Conservation (phyloP, 179 eudicot species). For the Dionaea muscipula region DNA sequence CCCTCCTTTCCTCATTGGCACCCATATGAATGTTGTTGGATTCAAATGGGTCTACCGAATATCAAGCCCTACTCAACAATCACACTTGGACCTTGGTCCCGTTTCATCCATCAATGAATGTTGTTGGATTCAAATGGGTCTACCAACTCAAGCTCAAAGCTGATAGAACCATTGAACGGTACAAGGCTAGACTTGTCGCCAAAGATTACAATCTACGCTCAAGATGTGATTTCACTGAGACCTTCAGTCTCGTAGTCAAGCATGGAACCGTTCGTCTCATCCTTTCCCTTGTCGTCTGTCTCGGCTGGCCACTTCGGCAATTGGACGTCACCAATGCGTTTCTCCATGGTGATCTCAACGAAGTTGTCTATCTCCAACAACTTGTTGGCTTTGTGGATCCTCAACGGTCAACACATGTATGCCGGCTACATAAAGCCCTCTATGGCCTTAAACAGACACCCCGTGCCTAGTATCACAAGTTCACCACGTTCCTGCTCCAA, state of each 20-base stretch:
- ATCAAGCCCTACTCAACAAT: constrained; percentile 1
- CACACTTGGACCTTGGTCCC: constrained; percentile 4
- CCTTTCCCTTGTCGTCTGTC: not conserved
- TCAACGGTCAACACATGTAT: not conserved
- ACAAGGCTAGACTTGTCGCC: constrained; percentile 4
- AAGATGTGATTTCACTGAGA: not conserved
- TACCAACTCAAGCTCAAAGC: not conserved
- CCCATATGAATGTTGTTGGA: not conserved
- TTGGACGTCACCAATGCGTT: not conserved
- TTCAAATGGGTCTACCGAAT: constrained; percentile 7
- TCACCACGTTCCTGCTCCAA: not conserved
- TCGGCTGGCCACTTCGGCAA: not conserved
- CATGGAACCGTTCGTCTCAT: not conserved
- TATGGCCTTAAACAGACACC: constrained; percentile 3
- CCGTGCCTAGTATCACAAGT: not conserved
- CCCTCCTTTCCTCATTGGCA: too few species aligned
- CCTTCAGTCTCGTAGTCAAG: constrained; percentile 2
- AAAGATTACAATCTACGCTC: not conserved
- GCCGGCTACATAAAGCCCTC: not conserved
- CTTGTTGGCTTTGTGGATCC: not conserved
- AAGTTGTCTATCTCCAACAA: not conserved
- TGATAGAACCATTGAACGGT: not conserved
- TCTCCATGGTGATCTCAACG: not conserved
- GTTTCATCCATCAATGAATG: not conserved
- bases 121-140: constrained; percentile 1